phyloP scores from a whole-genome alignment of 228 moss, liverwort and hornwort genomes.

The Sphagnum fallax region DNA sequence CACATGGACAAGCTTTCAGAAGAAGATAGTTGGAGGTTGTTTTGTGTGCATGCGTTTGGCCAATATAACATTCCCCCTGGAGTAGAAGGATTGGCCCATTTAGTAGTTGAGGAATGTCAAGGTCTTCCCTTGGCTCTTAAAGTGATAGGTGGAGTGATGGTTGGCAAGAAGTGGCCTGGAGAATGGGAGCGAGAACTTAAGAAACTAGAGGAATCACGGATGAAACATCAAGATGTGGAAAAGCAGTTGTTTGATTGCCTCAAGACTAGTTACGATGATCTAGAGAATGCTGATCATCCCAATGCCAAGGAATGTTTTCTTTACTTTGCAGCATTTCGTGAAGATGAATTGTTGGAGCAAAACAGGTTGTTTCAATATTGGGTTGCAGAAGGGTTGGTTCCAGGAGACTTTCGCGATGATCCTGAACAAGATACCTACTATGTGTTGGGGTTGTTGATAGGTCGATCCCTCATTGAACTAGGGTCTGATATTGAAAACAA shows the following conservation, averaged over 20 bases:
- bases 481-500: not conserved
- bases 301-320: conserved; percentile 22
- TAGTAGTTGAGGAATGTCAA: conserved; percentile 13
- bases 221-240: conserved; percentile 10
- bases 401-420: conserved; percentile 8
- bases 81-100: not conserved
- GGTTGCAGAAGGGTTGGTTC: conserved; percentile 8
- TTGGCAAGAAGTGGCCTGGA: conserved; percentile 11
- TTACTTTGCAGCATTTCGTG: not conserved
- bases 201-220: conserved; percentile 2
- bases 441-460: conserved; percentile 12
- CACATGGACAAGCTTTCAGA: conserved; percentile 6
- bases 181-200: conserved; percentile 13
- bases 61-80: conserved; percentile 7
- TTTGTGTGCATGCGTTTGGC: conserved; percentile 30
- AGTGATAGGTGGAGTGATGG: conserved; percentile 15
- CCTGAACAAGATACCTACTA: conserved; percentile 6
- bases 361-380: conserved; percentile 6
- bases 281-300: conserved; percentile 5
- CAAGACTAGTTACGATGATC: conserved; percentile 26
- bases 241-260: conserved; percentile 17
- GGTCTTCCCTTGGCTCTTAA: conserved; percentile 28
- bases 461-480: conserved; percentile 18
- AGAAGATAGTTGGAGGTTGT: conserved; percentile 31
- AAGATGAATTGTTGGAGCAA: conserved; percentile 5